These are phyloP conservation scores for Fragaria vesca DNA, from an alignment of 306 rosid genomes.

Conservation along the genomic window DNA sequence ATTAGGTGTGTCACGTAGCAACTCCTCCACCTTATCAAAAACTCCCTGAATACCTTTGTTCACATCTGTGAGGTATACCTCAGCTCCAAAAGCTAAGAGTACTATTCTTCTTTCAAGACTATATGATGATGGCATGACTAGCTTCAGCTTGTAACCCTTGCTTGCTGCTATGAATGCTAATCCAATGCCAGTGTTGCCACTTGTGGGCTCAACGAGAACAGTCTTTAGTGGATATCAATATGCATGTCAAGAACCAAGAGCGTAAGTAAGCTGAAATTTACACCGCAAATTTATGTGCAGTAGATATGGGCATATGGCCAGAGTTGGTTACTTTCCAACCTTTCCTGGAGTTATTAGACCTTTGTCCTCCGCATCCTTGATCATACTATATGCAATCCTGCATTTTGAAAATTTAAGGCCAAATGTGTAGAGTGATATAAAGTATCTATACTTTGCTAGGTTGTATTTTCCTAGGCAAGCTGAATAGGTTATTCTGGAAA, in stretches of 20 bases:
- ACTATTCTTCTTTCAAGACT: conserved; percentile 71
- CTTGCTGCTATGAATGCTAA: conserved; percentile 71
- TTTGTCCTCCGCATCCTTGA: conserved; percentile 75
- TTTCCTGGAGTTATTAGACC: conserved; percentile 83
- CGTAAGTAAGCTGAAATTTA: conserved; percentile 25
- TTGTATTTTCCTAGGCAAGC: neutral
- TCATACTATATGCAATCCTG: conserved; percentile 80
- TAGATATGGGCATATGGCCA: neutral
- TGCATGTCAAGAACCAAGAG: conserved; percentile 22
- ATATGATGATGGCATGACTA: conserved; percentile 54
- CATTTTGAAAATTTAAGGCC: conserved; percentile 12
- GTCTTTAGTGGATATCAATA: conserved; percentile 41
- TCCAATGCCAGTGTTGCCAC: conserved; percentile 89
- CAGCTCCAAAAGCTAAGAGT: conserved; percentile 75
- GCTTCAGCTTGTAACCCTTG: conserved; percentile 64
- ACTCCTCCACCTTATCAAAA: conserved; percentile 55
- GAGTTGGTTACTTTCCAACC: conserved; percentile 34
- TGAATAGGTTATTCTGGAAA: neutral
- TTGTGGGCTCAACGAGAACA: conserved; percentile 66
- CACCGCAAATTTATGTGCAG: conserved; percentile 6
- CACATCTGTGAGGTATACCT: conserved; percentile 62
- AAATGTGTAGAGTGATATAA: neutral
- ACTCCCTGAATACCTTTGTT: conserved; percentile 51
- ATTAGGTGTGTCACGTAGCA: conserved; percentile 48
- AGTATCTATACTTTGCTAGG: conserved; percentile 3